Base-by-base conservation (phyloP, 345 rosid species). In the Eucalyptus marginata region DNA sequence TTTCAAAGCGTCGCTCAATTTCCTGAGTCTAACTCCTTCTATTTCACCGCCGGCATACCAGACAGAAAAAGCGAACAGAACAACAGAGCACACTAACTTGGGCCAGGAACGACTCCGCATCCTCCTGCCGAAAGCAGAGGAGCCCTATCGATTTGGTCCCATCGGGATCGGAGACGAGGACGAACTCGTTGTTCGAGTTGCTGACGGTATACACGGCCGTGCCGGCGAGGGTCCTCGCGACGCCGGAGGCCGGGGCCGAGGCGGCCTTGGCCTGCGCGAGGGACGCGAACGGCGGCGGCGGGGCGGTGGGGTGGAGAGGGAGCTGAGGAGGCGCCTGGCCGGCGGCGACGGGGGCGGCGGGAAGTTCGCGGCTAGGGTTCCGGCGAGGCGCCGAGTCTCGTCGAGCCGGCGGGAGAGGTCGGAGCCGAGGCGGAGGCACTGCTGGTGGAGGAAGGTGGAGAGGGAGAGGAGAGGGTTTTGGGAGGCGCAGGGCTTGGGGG, bases 111-210 rank as follows among this genome's bases (percentile, higher is more conserved):
- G 99, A 93, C 90, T 96, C 98, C 10, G 99, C 99, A 87, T 97
- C 99, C 92, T 96, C 99, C 91, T 92, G 95, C 12, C 98, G 96
- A 85, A 97, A 96, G 94, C 99, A 97, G 89, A 97, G 99, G 93
- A 97, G 94, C 64, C 99, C 94, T 50, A 97, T 94, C 71, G 99
- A 97, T 92, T 95, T 96, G 86, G 93, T 94, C 36, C 98, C 97
- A 71, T 91, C 93, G 76, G 98, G 97, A 93, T 97, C 99, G n/a
- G 99, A 97, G 86, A 96, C 92, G 43, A 96, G 98, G 76, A 97
- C 99, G 93, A 97, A 96, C 90, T 97, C 99, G 88, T 95, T 97
- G 86, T 96, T 94, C 17, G 99, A 92, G 90, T 97, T 97, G 92
- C 99, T 96, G 52, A 97, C 97, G 1, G 99, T 96, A 90, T 93